Conservation (phyloP, 768 basidiomycete genomes). For the Leccinum rimulosum region DNA sequence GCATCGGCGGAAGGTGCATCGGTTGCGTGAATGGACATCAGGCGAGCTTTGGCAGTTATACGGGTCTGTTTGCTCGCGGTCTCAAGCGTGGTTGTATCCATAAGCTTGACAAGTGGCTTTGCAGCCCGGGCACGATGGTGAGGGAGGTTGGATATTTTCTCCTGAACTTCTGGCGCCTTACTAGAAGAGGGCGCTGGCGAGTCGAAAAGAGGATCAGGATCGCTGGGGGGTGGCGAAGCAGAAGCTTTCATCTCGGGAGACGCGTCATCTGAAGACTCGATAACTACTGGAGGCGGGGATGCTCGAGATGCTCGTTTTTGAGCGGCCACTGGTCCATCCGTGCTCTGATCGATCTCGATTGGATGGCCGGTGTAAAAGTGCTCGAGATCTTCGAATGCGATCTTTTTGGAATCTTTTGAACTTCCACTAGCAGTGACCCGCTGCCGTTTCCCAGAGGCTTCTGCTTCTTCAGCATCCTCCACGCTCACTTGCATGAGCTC, state of each 20-base stretch:
- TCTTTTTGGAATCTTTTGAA: constrained; percentile 4
- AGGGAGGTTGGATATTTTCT: constrained; percentile 16
- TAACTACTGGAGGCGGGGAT: not conserved
- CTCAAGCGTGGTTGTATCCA: constrained; percentile 36
- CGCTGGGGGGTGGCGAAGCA: constrained; percentile 11
- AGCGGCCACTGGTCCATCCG: constrained; percentile 12
- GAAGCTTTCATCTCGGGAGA: constrained; percentile 2
- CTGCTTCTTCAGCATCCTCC: constrained; percentile 20
- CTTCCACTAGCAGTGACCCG: constrained; percentile 3
- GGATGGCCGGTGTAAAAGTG: constrained; percentile 29
- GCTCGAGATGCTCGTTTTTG: constrained; percentile 4
- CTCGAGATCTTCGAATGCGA: constrained; percentile 30
- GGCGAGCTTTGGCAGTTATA: constrained; percentile 50
- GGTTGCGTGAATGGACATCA: constrained; percentile 27
- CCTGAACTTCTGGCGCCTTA: constrained; percentile 5
- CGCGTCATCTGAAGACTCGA: not conserved
- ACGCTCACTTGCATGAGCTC: constrained; percentile 26
- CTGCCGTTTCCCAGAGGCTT: not conserved
- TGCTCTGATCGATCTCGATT: constrained; percentile 31
- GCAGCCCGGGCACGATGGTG: constrained; percentile 46
- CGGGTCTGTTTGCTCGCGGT: constrained; percentile 33
- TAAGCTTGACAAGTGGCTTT: constrained; percentile 54
- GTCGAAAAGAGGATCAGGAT: constrained; percentile 31
- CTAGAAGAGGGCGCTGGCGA: constrained; percentile 18
- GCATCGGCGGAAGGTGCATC: constrained; percentile 12